phyloP scores from a whole-genome alignment of 106 monocot species.

The Cymbidium sinense region DNA sequence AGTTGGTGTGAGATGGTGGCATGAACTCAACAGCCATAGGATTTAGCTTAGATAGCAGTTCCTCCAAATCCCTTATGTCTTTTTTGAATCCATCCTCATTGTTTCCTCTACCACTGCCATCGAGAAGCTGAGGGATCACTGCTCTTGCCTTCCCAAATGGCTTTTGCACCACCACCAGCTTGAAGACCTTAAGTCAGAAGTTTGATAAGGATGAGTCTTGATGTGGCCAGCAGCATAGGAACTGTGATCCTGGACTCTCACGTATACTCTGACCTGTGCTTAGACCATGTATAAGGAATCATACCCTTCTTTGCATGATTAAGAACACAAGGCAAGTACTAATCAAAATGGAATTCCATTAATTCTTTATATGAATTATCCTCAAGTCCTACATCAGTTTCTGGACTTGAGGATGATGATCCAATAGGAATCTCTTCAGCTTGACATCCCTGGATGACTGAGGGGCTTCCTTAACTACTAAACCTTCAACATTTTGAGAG shows the following conservation, averaged over 20 bases:
- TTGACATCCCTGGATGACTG: too few species aligned
- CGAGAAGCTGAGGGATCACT: neutral
- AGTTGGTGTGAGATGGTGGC: conserved; percentile 48
- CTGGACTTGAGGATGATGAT: too few species aligned
- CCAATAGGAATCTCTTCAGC: too few species aligned
- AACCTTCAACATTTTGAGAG: too few species aligned
- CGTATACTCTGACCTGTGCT: too few species aligned
- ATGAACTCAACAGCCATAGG: conserved; percentile 87
- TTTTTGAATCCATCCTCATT: conserved; percentile 27
- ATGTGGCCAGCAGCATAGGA: conserved; percentile 3
- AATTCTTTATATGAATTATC: too few species aligned
- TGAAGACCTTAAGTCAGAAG: conserved; percentile 3
- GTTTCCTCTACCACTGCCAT: neutral
- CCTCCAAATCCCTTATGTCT: conserved; percentile 61
- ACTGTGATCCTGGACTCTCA: neutral
- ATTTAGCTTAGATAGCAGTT: conserved; percentile 71
- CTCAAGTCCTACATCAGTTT: too few species aligned
- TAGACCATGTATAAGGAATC: too few species aligned
- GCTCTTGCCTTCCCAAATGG: neutral
- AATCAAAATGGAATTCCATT: too few species aligned
- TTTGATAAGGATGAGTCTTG: conserved; percentile 6
- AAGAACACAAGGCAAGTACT: too few species aligned
- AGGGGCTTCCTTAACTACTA: too few species aligned
- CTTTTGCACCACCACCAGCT: neutral
- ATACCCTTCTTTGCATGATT: too few species aligned